Evolutionary conservation across 805 yeast genomes (phyloP).

Genomic region (Candida gorgasii): DNA sequence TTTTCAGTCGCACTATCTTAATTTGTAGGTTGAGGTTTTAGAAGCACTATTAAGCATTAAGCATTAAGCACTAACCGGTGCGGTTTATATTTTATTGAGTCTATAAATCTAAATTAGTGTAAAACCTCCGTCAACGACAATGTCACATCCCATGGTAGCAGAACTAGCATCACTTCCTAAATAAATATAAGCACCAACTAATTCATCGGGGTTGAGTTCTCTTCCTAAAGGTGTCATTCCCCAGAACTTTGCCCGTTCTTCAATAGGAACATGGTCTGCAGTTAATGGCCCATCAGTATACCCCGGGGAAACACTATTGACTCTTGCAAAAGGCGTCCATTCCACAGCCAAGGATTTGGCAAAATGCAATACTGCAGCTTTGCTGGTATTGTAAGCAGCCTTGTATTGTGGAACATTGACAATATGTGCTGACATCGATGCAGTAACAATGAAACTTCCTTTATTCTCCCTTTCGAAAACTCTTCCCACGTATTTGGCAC

Average conservation of each 20-base stretch:
- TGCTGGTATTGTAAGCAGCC: slow-evolving; percentile 44
- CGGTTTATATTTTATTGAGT: not conserved
- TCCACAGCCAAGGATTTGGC: slow-evolving; percentile 40
- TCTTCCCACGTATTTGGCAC: slow-evolving; percentile 33
- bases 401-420: slow-evolving; percentile 41
- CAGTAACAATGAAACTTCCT: slow-evolving; percentile 38
- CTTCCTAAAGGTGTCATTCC: slow-evolving; percentile 46
- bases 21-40: not conserved
- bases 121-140: slow-evolving; percentile 50
- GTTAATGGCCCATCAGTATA: slow-evolving; percentile 21
- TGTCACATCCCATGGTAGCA: slow-evolving; percentile 47
- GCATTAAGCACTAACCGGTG: no score
- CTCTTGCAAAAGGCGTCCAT: slow-evolving; percentile 44
- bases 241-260: slow-evolving; percentile 40
- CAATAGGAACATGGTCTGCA: slow-evolving; percentile 33
- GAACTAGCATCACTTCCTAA: slow-evolving; percentile 46
- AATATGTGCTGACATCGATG: slow-evolving; percentile 42
- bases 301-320: slow-evolving; percentile 40
- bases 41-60: not conserved
- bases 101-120: slow-evolving; percentile 16
- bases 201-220: slow-evolving; percentile 43
- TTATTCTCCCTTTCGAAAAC: slow-evolving; percentile 26
- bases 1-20: slow-evolving; percentile 1
- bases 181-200: slow-evolving; percentile 48
- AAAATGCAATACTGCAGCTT: slow-evolving; percentile 41